Evolutionary conservation across 108 stramenopile genomes (phyloP), one percentile per base, ranked within the genome.

Genomic region (Skeletonema costatum): DNA sequence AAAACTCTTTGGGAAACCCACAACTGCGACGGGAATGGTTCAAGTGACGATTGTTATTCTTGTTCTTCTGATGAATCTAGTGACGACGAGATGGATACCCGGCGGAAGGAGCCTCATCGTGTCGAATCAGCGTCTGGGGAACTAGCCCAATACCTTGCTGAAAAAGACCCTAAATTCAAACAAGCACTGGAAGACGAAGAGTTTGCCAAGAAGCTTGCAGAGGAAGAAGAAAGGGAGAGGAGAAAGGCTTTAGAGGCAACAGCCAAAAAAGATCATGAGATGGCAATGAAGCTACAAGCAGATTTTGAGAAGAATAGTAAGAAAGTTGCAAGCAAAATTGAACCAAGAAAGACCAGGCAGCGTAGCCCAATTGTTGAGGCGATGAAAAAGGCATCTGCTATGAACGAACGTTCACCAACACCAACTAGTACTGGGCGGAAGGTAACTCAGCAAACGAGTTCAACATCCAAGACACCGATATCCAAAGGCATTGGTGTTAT

Each of bases 1-100:
- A 56, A 56, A 29, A 10, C 66, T 58, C 39, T 83, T 66, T 75
- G 64, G 39, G 14, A 41, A 73, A 16, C 11, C 36, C 11, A 35
- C 30, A 60, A 50, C 36, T 44, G 60, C 7, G 66, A 66, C 21
- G 73, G 53, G 32, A 17, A 74, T 44, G 66, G 72, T 13, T 77
- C 76, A 51, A 83, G 82, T 68, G 76, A 83, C 33, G 76, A 70
- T 1, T 83, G 82, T 32, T 83, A 83, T 58, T 74, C 82, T 11
- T 67, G 68, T 32, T 83, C 76, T 12, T 76, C 62, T 42, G 51
- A 63, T n/a, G 73, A 66, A 10, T 71, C 70, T 13, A 70, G 70
- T 25, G 66, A 60, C 32, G 67, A 31, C 1, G 21, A 42, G 33
- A 42, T 61, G 6, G n/a, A 42, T 30, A 38, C 16, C 17, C 60